A percentile compares a stretch with the other conserved stretches of the same genome.
Evolutionary conservation across 2,329 filamentous ascomycete genomes (phyloP).

Genomic region (Ophiostoma quercus): DNA sequence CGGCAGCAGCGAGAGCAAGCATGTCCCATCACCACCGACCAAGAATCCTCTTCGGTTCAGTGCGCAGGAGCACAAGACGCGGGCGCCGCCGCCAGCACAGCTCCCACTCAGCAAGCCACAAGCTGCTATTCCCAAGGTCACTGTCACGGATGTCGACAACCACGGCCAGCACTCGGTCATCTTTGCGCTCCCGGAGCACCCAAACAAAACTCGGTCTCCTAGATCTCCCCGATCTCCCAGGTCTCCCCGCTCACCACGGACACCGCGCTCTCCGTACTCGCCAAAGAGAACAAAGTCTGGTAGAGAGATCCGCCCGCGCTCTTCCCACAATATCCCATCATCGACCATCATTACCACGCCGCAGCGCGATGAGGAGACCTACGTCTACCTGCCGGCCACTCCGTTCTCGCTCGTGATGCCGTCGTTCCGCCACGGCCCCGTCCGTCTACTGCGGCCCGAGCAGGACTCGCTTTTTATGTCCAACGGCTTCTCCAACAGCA

Average conservation of each 20-base stretch:
- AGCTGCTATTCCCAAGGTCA: slow-evolving; percentile 43
- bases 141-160: slow-evolving; percentile 28
- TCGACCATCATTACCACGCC: slow-evolving; percentile 16
- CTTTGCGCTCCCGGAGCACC: background rate
- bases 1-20: slow-evolving; percentile 15
- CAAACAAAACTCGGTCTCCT: background rate
- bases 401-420: slow-evolving; percentile 47
- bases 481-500: slow-evolving; percentile 10
- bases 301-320: background rate
- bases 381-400: slow-evolving; percentile 46
- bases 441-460: slow-evolving; percentile 47
- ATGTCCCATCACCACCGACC: slow-evolving; percentile 34
- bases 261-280: slow-evolving; percentile 2
- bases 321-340: background rate
- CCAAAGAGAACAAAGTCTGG: background rate
- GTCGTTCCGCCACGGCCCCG: slow-evolving; percentile 50
- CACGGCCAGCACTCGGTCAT: slow-evolving; percentile 14
- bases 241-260: background rate
- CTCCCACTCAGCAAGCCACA: slow-evolving; percentile 14
- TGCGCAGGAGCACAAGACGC: background rate
- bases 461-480: background rate
- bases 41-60: slow-evolving; percentile 31
- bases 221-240: slow-evolving; percentile 5
- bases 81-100: background rate
- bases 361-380: slow-evolving; percentile 29